Percentiles rank a stretch among this genome's conserved stretches.
Evolutionary conservation across 1,284 basidiomycete species (phyloP).

Genomic region (Pyrrhoderma noxium): DNA sequence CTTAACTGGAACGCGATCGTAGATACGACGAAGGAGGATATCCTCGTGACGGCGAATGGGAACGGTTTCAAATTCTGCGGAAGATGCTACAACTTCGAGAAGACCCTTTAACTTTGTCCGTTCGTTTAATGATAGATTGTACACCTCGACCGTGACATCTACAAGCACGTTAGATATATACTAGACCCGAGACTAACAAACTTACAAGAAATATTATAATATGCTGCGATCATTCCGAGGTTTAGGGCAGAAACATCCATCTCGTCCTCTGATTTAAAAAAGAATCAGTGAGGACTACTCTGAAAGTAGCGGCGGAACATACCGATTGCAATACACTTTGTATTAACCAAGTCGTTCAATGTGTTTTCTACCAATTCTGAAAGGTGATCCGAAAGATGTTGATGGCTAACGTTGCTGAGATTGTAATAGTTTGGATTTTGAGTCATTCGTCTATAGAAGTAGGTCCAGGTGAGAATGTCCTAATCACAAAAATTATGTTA

Average conservation of each 20-base stretch:
- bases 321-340: constrained; percentile 94
- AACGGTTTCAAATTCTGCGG: constrained; percentile 92
- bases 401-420: constrained; percentile 87
- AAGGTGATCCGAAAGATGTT: constrained; percentile 88
- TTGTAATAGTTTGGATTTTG: constrained; percentile 97
- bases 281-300: constrained; percentile 16
- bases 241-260: constrained; percentile 92
- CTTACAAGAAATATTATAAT: constrained; percentile 84
- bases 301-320: constrained; percentile 23
- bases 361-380: constrained; percentile 96
- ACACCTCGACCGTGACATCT: constrained; percentile 95
- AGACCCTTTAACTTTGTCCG: constrained; percentile 97
- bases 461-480: constrained; percentile 93
- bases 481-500: constrained; percentile 25
- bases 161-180: constrained; percentile 19
- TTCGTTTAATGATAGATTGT: constrained; percentile 92
- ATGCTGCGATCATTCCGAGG: constrained; percentile 94
- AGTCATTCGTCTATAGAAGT: constrained; percentile 94
- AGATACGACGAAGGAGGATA: constrained; percentile 73
- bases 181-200: constrained; percentile 15
- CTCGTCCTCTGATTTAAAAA: constrained; percentile 61
- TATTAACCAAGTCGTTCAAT: constrained; percentile 83
- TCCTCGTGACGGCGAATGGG: constrained; percentile 94
- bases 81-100: constrained; percentile 92
- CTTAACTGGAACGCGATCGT: constrained; percentile 97